Evolutionary conservation across 2,329 filamentous ascomycete genomes (phyloP), one percentile per base, ranked within the genome.

Genomic region (Penicillium sp.): DNA sequence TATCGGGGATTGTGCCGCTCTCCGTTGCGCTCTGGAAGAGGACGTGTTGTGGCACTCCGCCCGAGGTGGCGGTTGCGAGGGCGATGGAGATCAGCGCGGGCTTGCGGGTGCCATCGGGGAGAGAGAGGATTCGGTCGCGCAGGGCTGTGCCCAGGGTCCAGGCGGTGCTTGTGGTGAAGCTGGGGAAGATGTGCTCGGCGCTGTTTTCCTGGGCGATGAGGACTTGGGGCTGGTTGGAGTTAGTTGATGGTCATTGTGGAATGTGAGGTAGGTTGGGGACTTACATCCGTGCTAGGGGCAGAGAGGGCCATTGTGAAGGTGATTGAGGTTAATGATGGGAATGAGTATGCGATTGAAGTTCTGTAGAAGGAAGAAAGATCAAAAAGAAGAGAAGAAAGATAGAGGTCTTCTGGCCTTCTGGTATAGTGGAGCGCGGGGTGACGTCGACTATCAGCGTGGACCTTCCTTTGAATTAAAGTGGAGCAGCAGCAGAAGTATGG

Each of bases 1-100:
- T 88, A 71, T 93, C 90, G 0, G 89, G 87, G 56, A 82, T 79
- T 4, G 85, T 84, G 6, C 90, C 89, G 0, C 83, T 75, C 36
- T 88, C 83, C 0, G 87, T 88, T 3, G 83, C 84, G 54, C 80
- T 78, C 69, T 92, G 89, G 78, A 91, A 93, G 18, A 93, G 74
- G 1, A 85, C 77, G 64, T 89, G 87, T 14, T 74, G 71, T 0
- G 63, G 50, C 1, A 53, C 49, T 13, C 55, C 62, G 48, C 69
- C 71, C 18, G 67, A 61, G 13, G 61, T 56, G 2, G 61, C 55
- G 1, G 61, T 62, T 19, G 58, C 52, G n/a, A 72, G 45, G 2
- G 73, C 57, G 55, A 78, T 77, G 40, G 68, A 72, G 60, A 78
- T 71, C 1, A 78, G 59, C 21, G 75, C 73, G 0, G 76, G 72